Base-by-base conservation (phyloP, 75 land plant species). In the Picea glauca region DNA sequence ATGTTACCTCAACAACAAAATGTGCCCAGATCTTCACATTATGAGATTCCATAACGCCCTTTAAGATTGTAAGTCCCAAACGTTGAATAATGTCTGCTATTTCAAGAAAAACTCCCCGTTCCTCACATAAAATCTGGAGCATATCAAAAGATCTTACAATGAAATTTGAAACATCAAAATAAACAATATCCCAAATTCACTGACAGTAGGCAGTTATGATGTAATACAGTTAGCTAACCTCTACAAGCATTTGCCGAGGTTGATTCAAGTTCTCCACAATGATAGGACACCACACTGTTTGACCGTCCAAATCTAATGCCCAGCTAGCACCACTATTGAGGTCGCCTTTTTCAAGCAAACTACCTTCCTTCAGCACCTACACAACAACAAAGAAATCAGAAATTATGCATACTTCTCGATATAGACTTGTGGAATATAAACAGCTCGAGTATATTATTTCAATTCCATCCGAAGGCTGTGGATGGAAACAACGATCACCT, bases 101-200 rank as follows among this genome's bases (percentile, higher is more conserved):
- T 81, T 95, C 98, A 11, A 92, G 84, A 84, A 95, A 93, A 73
- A 86, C 77, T 4, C 91, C 92, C 14, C 78, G 64, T 78, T 93
- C 93, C 60, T 95, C 95, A 85, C 93, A 89, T 13, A 89, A 81
- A 90, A 93, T 95, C 98, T 95, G 90, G 61, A 85, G 50, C n/a
- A 58, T 57, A n/a, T 26, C 23, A 62, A 62, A 18, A 21, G 7
- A 20, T 62, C 0, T 62, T 62, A 61, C 18, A 62, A 20, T 50
- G 56, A 62, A 62, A 20, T 17, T 62, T 20, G 63, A 62, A n/a
- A 62, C 21, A 18, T 62, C 23, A 18, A 20, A 62, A 7, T 23
- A 20, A 21, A 62, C 23, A 62, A 62, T 62, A 62, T 62, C 63
- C n/a, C 20, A 62, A 62, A 62, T 5, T 62, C 21, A 20, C 20